phyloP scores from a whole-genome alignment of 1,139 yeast species.

The Yamadazyma diddensiae region DNA sequence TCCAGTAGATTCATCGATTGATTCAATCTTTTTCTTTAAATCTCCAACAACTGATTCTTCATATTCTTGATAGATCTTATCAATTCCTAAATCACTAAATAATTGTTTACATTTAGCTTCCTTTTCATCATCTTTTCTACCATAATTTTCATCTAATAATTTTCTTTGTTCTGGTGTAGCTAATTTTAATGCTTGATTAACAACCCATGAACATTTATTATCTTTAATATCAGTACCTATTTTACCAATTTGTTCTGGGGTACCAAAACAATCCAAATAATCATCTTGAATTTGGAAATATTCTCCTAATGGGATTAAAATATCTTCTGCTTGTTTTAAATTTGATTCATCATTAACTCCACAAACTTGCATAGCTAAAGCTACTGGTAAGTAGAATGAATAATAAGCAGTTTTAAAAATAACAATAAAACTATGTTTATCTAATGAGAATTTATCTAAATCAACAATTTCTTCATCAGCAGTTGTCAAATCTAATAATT shows the following conservation, averaged over 20 bases:
- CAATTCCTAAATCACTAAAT: slow-evolving; percentile 72
- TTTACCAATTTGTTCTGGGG: slow-evolving; percentile 96
- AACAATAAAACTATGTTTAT: slow-evolving; percentile 92
- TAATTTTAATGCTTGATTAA: slow-evolving; percentile 84
- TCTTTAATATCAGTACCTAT: slow-evolving; percentile 98
- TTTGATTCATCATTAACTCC: slow-evolving; percentile 71
- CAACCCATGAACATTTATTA: slow-evolving; percentile 97
- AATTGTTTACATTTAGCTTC: slow-evolving; percentile 75
- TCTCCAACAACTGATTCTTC: slow-evolving; percentile 75
- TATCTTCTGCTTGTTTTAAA: slow-evolving; percentile 82
- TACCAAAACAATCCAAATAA: slow-evolving; percentile 94
- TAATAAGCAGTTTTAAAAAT: slow-evolving; percentile 97
- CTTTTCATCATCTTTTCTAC: slow-evolving; percentile 67
- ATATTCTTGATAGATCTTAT: slow-evolving; percentile 68
- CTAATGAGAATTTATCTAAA: slow-evolving; percentile 78
- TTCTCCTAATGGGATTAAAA: slow-evolving; percentile 93
- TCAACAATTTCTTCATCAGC: slow-evolving; percentile 97
- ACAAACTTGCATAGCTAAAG: slow-evolving; percentile 91
- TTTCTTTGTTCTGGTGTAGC: slow-evolving; percentile 80
- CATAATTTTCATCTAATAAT: slow-evolving; percentile 83
- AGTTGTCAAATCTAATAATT: slow-evolving; percentile 88
- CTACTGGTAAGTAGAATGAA: slow-evolving; percentile 96
- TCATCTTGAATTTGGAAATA: slow-evolving; percentile 99
- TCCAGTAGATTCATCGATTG: slow-evolving; percentile 86
- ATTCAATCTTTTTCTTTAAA: slow-evolving; percentile 60